phyloP scores from a whole-genome alignment of 2,329 filamentous ascomycete species.

The Trichoderma atroviride region DNA sequence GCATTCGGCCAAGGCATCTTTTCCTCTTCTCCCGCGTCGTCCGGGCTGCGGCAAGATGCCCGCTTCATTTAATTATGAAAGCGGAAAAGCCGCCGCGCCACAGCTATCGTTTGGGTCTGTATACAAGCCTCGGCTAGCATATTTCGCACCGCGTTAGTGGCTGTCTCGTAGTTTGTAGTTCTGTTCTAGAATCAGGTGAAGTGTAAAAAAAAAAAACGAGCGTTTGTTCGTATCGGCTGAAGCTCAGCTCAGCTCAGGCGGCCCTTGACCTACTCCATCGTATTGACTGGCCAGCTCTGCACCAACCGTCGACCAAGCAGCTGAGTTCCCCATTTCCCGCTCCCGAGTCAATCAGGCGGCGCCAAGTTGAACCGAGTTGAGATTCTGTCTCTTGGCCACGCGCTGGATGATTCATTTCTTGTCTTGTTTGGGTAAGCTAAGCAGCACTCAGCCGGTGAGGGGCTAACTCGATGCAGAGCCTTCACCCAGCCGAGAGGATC shows the following conservation, averaged over 20 bases:
- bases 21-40: background rate
- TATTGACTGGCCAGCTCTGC: background rate
- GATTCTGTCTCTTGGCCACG: conserved; percentile 10
- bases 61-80: background rate
- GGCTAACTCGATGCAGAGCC: conserved; percentile 9
- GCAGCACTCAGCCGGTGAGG: background rate
- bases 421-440: conserved; percentile 13
- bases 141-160: background rate
- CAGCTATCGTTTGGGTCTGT: background rate
- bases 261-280: conserved; percentile 3
- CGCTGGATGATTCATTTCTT: conserved; percentile 9
- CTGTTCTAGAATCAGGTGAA: conserved; percentile 14
- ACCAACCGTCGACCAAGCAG: background rate
- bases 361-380: conserved; percentile 5
- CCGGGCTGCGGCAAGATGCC: background rate
- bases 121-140: conserved; percentile 5
- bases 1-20: background rate
- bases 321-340: conserved; percentile 1
- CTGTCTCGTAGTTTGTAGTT: conserved; percentile 9
- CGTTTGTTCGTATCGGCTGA: conserved; percentile 5
- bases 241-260: conserved; percentile 22
- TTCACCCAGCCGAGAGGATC: conserved; percentile 7
- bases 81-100: background rate
- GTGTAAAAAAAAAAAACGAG: background rate
- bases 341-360: conserved; percentile 18